Base-by-base conservation (phyloP, 2,329 filamentous ascomycete species). In the Pezicula rhizophila region DNA sequence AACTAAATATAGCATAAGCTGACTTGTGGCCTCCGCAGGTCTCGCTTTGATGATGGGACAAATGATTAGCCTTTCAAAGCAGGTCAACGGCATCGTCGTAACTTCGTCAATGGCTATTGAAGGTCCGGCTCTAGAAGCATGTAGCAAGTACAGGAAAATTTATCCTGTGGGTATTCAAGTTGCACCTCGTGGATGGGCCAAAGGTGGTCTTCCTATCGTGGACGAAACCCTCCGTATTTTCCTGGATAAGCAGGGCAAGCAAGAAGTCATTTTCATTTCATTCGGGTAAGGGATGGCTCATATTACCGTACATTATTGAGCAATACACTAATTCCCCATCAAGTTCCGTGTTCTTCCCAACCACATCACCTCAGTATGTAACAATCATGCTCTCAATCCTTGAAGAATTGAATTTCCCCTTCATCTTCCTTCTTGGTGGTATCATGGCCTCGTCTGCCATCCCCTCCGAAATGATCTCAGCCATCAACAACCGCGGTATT, bases 381-480 rank as follows among this genome's bases (percentile, higher is more conserved):
- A 40, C 33, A 15, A 17, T 35, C 12, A 34, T 47, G 8, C 33
- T 51, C 34, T 14, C 18, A 12, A 41, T 28, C 10, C 45, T 47
- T 17, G 4, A 26, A 35, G 26, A 43, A 0, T 15, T 33, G 17
- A 10, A 39, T 2, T 44, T 47, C n/a, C 41, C 40, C 7, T 51
- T 47, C 33, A 12, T 47, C 18, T 47, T 50, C 26, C 31, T 17
- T 8, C 48, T 50, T 20, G 48, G 48, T n/a, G 48, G 48, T n/a
- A 23, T 40, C 11, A 38, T 41, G n/a, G 33, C 48, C 15, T 17
- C 28, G 2, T 34, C 42, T 35, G 18, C 17, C 10, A 15, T 47
- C 12, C 34, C 40, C 4, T 8, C 23, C 5, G 35, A 38, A 7
- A 31, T 34, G 2, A 47, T 51, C 40, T 17, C 34, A 2, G 23